Base-by-base conservation (phyloP, 1,284 basidiomycete genomes). In the Leccinum colubrinum region DNA sequence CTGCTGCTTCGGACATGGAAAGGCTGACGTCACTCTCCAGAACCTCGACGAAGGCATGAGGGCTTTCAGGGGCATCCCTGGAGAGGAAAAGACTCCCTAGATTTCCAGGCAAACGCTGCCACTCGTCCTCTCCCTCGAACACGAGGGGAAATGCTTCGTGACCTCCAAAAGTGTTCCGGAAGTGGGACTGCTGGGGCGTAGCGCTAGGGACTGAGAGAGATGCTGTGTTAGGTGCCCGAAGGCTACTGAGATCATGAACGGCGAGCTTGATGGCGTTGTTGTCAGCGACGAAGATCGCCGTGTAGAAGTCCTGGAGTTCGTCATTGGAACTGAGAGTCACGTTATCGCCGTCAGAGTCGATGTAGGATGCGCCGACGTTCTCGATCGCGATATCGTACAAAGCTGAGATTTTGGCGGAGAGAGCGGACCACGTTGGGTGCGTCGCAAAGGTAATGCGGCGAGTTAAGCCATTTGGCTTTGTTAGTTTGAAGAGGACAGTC, bases 251-350 rank as follows among this genome's bases (percentile, higher is more conserved):
- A 74, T 91, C 85, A 66, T 83, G 77, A n/a, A 92, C 84, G 12
- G 72, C 75, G 67, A 92, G 83, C 73, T 84, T 89, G 74, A 86
- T 75, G 43, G 76, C 55, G 15, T 76, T 67, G 6, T 37, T 39
- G 6, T 25, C 27, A 17, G 50, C 22, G n/a, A 22, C 3, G 50
- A 27, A 54, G 50, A 53, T 68, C 70, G 60, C 70, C 56, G 30
- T 68, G 72, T 72, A 62, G 68, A 72, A 59, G 27, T 72, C 66
- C 50, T 72, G 71, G 85, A 89, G 75, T 79, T 90, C 67, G 86
- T 86, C 85, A 60, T 90, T 80, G 4, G 88, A 84, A 73, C 83
- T 88, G 63, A 91, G 78, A 11, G 89, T 91, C 62, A 92, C 83
- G 64, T 87, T 83, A 69, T 92, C 90, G 39, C 83, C 81, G 67